Evolutionary conservation across 2,329 filamentous ascomycete species (phyloP).

Genomic region (Pseudopyricularia javanii): DNA sequence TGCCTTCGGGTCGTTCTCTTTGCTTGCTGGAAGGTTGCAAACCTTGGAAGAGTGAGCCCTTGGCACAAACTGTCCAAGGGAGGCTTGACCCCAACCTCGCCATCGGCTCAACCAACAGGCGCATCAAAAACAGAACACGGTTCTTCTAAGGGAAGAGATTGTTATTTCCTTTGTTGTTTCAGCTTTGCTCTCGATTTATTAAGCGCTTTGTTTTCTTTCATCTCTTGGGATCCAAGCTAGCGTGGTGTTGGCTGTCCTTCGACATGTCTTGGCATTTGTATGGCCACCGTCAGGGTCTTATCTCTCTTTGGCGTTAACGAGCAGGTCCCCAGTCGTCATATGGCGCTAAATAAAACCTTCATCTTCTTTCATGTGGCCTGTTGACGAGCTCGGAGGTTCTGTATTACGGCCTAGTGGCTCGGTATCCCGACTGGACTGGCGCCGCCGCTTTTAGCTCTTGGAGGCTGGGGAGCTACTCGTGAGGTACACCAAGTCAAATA

Average conservation of each 20-base stretch:
- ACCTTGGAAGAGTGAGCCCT: not conserved
- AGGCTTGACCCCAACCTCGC: not conserved
- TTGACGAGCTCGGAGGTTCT: not conserved
- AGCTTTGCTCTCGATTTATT: not conserved
- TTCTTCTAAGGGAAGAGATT: not conserved
- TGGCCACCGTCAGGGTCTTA: not conserved
- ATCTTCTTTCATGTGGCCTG: not conserved
- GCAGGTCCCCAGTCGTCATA: not conserved
- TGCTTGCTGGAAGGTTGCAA: not conserved
- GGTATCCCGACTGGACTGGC: not conserved
- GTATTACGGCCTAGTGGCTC: not conserved
- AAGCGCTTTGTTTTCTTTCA: not conserved
- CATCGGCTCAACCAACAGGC: not conserved
- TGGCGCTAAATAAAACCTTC: not conserved
- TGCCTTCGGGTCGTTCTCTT: not conserved
- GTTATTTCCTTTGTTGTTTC: not conserved
- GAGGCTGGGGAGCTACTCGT: too few relatives aligned
- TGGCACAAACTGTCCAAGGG: not conserved
- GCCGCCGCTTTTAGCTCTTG: too few relatives aligned
- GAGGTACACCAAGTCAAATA: too few relatives aligned
- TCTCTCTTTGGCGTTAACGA: not conserved
- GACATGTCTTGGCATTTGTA: not conserved
- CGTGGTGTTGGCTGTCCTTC: not conserved
- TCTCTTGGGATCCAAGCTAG: not conserved
- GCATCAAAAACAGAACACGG: not conserved